Percentiles rank a stretch among this genome's conserved stretches.
These are phyloP conservation scores for Rostrohypoxylon terebratum DNA, from an alignment of 495 filamentous ascomycete species.

Conservation along the genomic window DNA sequence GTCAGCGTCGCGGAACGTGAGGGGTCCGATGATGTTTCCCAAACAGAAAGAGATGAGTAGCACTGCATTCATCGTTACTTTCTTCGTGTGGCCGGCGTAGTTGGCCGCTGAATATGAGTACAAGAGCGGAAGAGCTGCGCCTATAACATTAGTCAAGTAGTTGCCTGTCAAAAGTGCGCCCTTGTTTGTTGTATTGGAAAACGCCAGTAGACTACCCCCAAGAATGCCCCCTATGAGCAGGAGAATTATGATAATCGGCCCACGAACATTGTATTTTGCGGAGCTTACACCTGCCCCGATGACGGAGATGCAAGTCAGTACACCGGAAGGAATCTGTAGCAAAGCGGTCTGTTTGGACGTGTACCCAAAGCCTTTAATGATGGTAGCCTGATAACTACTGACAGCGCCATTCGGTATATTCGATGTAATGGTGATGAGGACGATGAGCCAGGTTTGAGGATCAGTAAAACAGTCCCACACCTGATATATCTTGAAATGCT, in stretches of 20 bases:
- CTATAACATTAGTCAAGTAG: constrained; percentile 53
- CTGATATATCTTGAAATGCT: constrained; percentile 72
- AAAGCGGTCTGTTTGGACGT: constrained; percentile 49
- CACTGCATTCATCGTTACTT: constrained; percentile 46
- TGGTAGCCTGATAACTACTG: constrained; percentile 49
- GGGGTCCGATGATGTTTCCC: constrained; percentile 47
- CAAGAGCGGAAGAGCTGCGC: constrained; percentile 35
- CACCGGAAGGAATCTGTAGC: constrained; percentile 40
- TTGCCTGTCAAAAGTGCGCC: constrained; percentile 54
- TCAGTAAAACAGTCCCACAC: constrained; percentile 67
- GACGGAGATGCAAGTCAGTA: constrained; percentile 28
- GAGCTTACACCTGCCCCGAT: constrained; percentile 27
- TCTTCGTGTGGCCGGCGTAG: constrained; percentile 48
- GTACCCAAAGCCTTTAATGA: constrained; percentile 61
- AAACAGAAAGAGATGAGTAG: constrained; percentile 42
- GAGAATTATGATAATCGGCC: constrained; percentile 34
- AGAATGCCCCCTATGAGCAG: constrained; percentile 50
- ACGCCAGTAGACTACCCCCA: constrained; percentile 51
- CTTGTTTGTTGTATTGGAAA: constrained; percentile 49
- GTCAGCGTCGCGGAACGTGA: constrained; percentile 43
- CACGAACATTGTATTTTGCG: constrained; percentile 34
- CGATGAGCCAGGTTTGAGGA: constrained; percentile 62
- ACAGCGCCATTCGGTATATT: constrained; percentile 43
- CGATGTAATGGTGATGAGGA: constrained; percentile 28
- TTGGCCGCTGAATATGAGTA: constrained; percentile 45